These are phyloP conservation scores for Quercus dentata DNA, from an alignment of 306 rosid species.

Conservation along the genomic window DNA sequence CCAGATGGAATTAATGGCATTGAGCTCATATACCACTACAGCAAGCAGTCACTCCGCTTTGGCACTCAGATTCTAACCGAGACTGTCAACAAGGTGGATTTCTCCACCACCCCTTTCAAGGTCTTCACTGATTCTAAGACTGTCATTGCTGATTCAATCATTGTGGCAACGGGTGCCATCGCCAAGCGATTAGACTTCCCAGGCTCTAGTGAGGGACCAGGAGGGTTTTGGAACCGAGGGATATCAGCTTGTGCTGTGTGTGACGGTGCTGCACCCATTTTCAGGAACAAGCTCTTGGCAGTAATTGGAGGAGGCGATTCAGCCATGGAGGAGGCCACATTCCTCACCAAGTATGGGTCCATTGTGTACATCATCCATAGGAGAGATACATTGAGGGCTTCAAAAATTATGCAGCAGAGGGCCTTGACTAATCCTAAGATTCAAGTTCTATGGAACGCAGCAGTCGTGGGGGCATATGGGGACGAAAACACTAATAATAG, in stretches of 20 bases:
- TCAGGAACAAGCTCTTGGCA: constrained; percentile 66
- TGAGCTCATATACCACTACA: constrained; percentile 72
- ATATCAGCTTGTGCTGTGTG: constrained; percentile 88
- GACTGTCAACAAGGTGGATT: constrained; percentile 69
- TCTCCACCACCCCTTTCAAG: constrained; percentile 58
- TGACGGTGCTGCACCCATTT: constrained; percentile 87
- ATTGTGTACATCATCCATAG: constrained; percentile 70
- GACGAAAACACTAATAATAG: constrained; percentile 25
- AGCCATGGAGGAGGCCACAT: constrained; percentile 88
- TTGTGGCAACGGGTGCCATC: constrained; percentile 78
- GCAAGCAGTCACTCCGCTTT: constrained; percentile 60
- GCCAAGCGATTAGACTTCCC: constrained; percentile 61
- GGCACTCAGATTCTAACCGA: constrained; percentile 78
- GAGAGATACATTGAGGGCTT: constrained; percentile 72
- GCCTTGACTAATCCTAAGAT: constrained; percentile 60
- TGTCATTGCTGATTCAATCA: constrained; percentile 50
- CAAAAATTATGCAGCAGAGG: constrained; percentile 80
- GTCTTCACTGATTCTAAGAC: constrained; percentile 52
- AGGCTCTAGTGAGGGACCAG: constrained; percentile 61
- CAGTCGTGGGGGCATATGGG: constrained; percentile 63
- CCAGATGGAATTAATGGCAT: constrained; percentile 63
- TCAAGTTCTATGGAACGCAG: constrained; percentile 63
- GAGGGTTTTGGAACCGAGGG: constrained; percentile 79
- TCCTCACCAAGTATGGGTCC: constrained; percentile 79
- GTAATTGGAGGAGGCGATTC: constrained; percentile 91